Base-by-base conservation (phyloP, 2,329 filamentous ascomycete species). In the Juglanconis oblonga region DNA sequence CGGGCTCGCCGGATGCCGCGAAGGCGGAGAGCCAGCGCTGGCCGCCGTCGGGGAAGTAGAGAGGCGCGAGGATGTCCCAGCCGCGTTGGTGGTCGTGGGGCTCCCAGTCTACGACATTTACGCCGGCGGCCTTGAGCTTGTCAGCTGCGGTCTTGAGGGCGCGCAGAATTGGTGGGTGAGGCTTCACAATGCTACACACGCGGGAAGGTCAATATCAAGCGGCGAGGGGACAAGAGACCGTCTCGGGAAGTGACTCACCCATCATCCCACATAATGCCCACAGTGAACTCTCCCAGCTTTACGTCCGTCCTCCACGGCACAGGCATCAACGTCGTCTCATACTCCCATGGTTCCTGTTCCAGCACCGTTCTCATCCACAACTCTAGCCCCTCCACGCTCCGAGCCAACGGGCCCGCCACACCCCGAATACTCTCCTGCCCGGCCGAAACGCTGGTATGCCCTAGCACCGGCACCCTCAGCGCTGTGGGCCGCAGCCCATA, bases 21-120 rank as follows among this genome's bases (percentile, higher is more conserved):
- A 65, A 55, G 49, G 61, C 62, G 7, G 51, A 44, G 14, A 59
- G n/a, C 24, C 58, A 61, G 14, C 52, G n/a, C 52, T 51, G 7
- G 2, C 58, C 62, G 40, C 49, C 58, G 50, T 60, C 58, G 0
- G 62, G 48, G 47, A 62, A 60, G 40, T 38, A 60, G 1, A 64
- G 50, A 0, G 49, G 36, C 1, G 56, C 45, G 17, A 58, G 24
- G 36, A 65, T 52, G 5, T 60, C 62, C 52, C 54, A 49, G 17
- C 62, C 62, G 14, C 51, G 44, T 13, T 58, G 48, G 53, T 64
- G 62, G 17, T 60, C 47, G 14, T 57, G 47, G 32, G 63, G 56
- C 45, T 58, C 58, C 63, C 63, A 65, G 44, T 62, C 62, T 5
- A 65, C 56, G 5, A 65, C 62, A 4, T 38, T 62, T 14, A 65